Conservation (phyloP, 2,329 filamentous ascomycete species). For the Phialophora verrucosa region DNA sequence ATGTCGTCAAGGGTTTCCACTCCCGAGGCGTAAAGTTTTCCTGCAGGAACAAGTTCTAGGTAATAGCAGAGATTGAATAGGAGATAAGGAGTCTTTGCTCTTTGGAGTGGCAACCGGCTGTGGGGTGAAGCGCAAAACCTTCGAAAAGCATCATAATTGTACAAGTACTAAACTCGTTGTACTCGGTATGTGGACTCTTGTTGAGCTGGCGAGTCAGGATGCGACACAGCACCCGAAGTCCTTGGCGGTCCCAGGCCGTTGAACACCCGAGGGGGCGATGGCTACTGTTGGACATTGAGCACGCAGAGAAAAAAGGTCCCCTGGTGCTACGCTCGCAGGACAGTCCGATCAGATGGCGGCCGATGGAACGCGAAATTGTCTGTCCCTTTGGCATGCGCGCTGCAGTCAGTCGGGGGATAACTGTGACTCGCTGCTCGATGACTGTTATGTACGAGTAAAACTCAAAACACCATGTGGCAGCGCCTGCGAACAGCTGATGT, state of each 20-base stretch:
- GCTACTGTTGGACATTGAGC: not conserved
- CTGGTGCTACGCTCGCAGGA: not conserved
- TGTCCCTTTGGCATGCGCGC: too few species aligned
- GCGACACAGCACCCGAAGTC: not conserved
- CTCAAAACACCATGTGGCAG: not conserved
- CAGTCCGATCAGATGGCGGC: not conserved
- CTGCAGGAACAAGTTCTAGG: not conserved
- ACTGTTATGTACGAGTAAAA: not conserved
- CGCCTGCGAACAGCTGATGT: slow-evolving; percentile 3
- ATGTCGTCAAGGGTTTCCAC: not conserved
- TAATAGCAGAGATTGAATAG: not conserved
- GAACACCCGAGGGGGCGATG: too few species aligned
- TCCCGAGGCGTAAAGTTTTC: slow-evolving; percentile 1
- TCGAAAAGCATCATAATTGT: not conserved
- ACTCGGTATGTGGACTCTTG: not conserved
- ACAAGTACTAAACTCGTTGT: not conserved
- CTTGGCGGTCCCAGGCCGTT: not conserved
- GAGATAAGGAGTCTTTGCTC: not conserved
- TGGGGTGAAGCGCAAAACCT: not conserved
- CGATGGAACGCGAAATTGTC: not conserved
- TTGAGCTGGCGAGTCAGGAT: not conserved
- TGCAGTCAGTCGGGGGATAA: not conserved
- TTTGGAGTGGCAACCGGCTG: not conserved
- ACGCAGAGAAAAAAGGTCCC: not conserved
- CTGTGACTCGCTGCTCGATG: not conserved